Evolutionary conservation across 2,329 filamentous ascomycete species (phyloP).

Genomic region (Colletotrichum gloeosporioides): DNA sequence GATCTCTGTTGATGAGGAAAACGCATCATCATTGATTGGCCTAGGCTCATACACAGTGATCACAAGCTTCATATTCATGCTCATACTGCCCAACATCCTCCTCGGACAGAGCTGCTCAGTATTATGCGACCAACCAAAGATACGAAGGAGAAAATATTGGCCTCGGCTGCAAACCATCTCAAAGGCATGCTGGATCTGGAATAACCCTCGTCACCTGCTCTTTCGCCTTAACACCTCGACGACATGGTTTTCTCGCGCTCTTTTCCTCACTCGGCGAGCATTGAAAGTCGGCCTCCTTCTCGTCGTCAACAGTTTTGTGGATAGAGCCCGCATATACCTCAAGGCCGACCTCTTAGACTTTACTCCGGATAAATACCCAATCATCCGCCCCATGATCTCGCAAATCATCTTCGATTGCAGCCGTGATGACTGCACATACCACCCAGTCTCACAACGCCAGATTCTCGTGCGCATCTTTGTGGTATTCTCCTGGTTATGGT

Average conservation of each 20-base stretch:
- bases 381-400: not conserved
- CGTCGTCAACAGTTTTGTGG: not conserved
- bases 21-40: not conserved
- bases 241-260: not conserved
- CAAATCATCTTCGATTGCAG: not conserved
- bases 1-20: not conserved
- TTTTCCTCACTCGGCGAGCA: not conserved
- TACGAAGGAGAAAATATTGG: not conserved
- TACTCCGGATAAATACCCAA: not conserved
- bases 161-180: not conserved
- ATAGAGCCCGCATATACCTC: not conserved
- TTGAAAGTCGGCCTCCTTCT: not conserved
- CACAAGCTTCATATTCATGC: not conserved
- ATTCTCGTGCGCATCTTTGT: not conserved
- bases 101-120: not conserved
- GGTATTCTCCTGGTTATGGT: not conserved
- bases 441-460: not conserved
- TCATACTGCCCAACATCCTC: not conserved
- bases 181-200: not conserved
- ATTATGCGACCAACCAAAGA: not conserved
- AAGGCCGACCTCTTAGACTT: not conserved
- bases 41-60: not conserved
- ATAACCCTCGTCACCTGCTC: not conserved
- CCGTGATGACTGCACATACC: not conserved
- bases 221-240: not conserved